Percentiles rank a stretch among this genome's conserved stretches.
Conservation (phyloP, 202 grass and related monocot genomes). For the Schoenoplectus triqueter region DNA sequence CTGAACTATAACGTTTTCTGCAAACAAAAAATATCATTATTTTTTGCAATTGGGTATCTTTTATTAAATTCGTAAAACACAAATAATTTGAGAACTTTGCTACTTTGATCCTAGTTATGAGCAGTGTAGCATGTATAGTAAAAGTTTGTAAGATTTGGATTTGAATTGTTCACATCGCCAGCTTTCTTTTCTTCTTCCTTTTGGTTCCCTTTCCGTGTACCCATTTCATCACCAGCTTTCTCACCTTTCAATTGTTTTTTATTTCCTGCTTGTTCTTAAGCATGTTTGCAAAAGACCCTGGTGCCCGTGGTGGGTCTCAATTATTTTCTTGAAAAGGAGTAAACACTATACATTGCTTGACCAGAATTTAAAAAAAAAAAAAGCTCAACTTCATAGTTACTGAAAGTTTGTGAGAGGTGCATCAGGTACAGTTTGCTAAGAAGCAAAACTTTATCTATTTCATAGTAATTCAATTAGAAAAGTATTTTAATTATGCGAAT, state of each 20-base stretch:
- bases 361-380: neutral
- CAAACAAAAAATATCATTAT: neutral
- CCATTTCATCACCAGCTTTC: neutral
- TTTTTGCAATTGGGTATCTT: neutral
- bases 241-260: neutral
- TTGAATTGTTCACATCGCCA: neutral
- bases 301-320: neutral
- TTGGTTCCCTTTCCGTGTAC: neutral
- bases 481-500: neutral
- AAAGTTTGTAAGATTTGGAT: neutral
- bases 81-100: neutral
- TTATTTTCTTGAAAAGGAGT: conserved; percentile 16
- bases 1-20: neutral
- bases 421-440: neutral
- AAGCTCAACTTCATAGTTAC: neutral
- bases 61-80: neutral
- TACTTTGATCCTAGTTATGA: neutral
- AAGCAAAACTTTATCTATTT: neutral
- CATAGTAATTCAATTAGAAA: neutral
- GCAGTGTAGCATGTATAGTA: neutral
- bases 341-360: neutral
- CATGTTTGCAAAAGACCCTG: neutral
- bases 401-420: neutral
- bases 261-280: neutral
- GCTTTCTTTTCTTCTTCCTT: neutral